Evolutionary conservation across 225 moss, liverwort and hornwort species (phyloP).

Genomic region (Bryoerythrophyllum caledonicum): DNA sequence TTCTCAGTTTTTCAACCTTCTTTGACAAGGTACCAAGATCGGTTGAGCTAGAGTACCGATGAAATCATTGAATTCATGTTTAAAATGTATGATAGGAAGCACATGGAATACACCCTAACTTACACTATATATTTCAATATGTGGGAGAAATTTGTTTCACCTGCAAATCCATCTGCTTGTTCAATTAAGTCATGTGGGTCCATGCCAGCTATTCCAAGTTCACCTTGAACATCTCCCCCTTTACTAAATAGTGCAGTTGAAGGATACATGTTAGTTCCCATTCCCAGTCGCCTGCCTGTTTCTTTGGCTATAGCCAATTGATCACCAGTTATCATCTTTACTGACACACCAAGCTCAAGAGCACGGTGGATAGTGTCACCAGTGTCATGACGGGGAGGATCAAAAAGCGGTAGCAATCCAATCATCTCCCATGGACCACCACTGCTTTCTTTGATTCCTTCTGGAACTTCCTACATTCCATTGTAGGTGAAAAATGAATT

Average conservation of each 20-base stretch:
- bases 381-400: slow-evolving; percentile 73
- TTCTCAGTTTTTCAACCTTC: too few species aligned
- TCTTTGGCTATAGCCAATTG: slow-evolving; percentile 81
- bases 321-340: slow-evolving; percentile 78
- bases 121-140: too few species aligned
- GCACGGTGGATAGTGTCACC: slow-evolving; percentile 61
- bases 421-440: slow-evolving; percentile 75
- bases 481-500: neutral
- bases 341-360: slow-evolving; percentile 59
- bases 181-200: slow-evolving; percentile 67
- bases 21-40: too few species aligned
- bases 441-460: slow-evolving; percentile 50
- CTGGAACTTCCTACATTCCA: slow-evolving; percentile 57
- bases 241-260: slow-evolving; percentile 51
- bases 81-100: too few species aligned
- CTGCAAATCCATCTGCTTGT: slow-evolving; percentile 74
- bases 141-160: slow-evolving; percentile 9
- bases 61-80: too few species aligned
- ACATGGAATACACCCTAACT: too few species aligned
- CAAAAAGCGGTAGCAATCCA: slow-evolving; percentile 69
- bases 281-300: slow-evolving; percentile 71
- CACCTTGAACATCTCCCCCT: slow-evolving; percentile 13
- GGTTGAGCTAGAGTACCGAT: too few species aligned
- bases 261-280: slow-evolving; percentile 85
- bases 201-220: slow-evolving; percentile 33